These are phyloP conservation scores for Coriaria nepalensis DNA, from an alignment of 306 rosid species.

Conservation along the genomic window DNA sequence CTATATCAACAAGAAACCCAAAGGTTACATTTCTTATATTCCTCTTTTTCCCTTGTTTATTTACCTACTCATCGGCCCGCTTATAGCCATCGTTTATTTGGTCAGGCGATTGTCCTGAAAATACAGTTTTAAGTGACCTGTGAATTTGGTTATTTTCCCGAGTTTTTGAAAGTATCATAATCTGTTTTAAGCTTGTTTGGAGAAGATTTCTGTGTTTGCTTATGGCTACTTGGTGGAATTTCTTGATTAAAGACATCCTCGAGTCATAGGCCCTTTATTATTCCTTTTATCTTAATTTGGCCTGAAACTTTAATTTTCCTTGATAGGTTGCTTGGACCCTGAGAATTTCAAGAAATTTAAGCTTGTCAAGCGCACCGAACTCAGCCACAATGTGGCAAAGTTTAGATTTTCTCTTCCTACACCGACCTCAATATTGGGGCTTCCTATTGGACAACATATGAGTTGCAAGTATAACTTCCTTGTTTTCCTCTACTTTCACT, in stretches of 20 bases:
- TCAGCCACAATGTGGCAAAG: slow-evolving; percentile 44
- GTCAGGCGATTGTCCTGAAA: too few species aligned
- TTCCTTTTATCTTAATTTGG: neutral
- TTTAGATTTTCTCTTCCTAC: slow-evolving; percentile 59
- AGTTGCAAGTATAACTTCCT: slow-evolving; percentile 35
- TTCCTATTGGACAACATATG: slow-evolving; percentile 70
- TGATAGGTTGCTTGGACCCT: slow-evolving; percentile 49
- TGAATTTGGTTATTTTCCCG: too few species aligned
- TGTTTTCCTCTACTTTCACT: neutral
- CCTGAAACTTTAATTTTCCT: neutral
- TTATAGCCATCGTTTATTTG: neutral
- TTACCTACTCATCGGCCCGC: neutral
- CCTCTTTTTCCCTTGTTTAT: neutral
- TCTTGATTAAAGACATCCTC: too few species aligned
- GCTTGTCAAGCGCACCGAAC: slow-evolving; percentile 42
- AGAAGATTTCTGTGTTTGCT: too few species aligned
- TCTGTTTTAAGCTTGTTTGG: too few species aligned
- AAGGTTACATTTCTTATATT: slow-evolving; percentile 18
- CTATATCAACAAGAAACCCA: slow-evolving; percentile 43
- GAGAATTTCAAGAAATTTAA: slow-evolving; percentile 42
- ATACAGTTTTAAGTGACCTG: too few species aligned
- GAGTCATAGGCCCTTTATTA: neutral
- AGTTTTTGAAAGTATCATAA: too few species aligned
- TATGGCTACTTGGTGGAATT: too few species aligned
- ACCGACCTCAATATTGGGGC: slow-evolving; percentile 51